A percentile compares a stretch with the other conserved stretches of the same genome.
These are phyloP conservation scores for Brachypodium distachyon DNA, from an alignment of 202 grass and related monocot genomes.

Conservation along the genomic window DNA sequence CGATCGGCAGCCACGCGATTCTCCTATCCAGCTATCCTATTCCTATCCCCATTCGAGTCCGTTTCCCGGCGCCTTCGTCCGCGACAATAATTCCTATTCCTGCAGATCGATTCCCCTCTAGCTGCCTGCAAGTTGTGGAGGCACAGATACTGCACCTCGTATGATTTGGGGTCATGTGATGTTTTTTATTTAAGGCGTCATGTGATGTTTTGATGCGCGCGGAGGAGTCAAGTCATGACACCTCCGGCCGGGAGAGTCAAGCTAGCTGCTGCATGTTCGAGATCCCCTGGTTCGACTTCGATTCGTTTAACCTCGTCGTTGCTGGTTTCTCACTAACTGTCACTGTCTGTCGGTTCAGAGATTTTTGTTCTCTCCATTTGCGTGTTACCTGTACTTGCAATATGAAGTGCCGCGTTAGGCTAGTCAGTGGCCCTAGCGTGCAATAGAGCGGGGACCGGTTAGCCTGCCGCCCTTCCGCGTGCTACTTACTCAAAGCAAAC, in stretches of 20 bases:
- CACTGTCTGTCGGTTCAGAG: background rate
- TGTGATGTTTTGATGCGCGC: background rate
- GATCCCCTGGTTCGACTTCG: background rate
- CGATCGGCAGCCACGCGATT: background rate
- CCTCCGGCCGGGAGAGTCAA: background rate
- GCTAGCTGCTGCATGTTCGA: background rate
- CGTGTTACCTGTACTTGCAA: background rate
- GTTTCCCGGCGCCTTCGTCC: constrained; percentile 26
- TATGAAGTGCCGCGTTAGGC: background rate
- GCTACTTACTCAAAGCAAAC: background rate
- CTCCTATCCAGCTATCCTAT: too few relatives aligned
- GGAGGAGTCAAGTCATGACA: background rate
- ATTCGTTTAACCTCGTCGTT: background rate
- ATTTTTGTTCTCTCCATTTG: background rate
- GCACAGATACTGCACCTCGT: background rate
- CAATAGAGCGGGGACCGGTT: background rate
- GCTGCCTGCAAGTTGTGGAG: background rate
- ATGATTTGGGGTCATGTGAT: constrained; percentile 2
- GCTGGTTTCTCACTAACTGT: background rate
- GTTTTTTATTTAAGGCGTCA: too few relatives aligned
- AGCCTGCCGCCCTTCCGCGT: background rate
- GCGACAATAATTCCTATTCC: constrained; percentile 17
- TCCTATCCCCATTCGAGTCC: background rate
- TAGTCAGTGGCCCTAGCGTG: background rate
- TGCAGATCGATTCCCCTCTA: background rate